These are phyloP conservation scores for Sclerotinia nivalis DNA, from an alignment of 2,329 filamentous ascomycete species.

Conservation along the genomic window DNA sequence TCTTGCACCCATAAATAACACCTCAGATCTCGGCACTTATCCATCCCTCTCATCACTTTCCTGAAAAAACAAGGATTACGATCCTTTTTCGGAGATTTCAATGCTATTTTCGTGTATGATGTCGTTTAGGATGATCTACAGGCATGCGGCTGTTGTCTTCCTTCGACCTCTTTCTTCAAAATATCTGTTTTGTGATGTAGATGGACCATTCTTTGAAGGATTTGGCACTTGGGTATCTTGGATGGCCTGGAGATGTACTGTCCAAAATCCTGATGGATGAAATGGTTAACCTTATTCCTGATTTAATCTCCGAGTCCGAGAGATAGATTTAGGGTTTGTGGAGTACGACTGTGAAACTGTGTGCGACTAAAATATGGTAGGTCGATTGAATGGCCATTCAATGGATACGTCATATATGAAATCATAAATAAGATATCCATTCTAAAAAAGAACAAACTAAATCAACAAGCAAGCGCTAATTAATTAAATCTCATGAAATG, in stretches of 20 bases:
- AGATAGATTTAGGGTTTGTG: background rate
- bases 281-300: background rate
- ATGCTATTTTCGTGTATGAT: background rate
- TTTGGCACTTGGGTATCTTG: background rate
- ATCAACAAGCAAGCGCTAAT: background rate
- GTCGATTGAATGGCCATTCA: background rate
- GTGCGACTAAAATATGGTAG: background rate
- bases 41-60: background rate
- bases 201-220: background rate
- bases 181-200: background rate
- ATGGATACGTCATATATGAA: background rate
- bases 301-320: background rate
- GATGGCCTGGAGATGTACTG: background rate
- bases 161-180: background rate
- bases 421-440: background rate
- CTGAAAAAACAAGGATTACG: background rate
- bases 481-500: background rate
- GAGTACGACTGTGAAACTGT: background rate
- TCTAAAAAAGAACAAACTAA: background rate
- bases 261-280: background rate
- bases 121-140: background rate
- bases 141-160: background rate
- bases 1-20: background rate
- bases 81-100: background rate
- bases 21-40: conserved; percentile 1